phyloP scores from a whole-genome alignment of 129 eudicot genomes.

The Artemisia argyi region DNA sequence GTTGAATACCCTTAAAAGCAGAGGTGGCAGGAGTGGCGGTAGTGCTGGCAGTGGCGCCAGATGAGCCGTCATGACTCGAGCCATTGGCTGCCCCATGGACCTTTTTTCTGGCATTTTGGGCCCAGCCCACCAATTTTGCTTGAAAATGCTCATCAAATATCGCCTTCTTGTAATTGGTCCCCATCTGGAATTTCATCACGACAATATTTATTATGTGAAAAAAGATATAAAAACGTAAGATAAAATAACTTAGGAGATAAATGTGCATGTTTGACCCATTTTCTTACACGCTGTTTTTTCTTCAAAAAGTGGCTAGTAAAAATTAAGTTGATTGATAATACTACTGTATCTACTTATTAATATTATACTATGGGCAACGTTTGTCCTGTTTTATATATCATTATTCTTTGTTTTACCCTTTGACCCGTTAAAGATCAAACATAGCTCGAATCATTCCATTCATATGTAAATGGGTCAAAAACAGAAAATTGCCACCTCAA shows the following conservation, averaged over 20 bases:
- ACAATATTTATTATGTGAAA: background rate
- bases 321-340: too few species aligned
- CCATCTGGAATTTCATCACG: slow-evolving; percentile 47
- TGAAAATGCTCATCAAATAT: slow-evolving; percentile 63
- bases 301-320: too few species aligned
- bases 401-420: background rate
- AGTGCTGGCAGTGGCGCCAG: background rate
- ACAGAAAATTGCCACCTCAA: background rate
- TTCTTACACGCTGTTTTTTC: background rate
- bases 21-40: slow-evolving; percentile 23
- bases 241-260: background rate
- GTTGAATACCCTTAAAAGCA: slow-evolving; percentile 34
- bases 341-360: too few species aligned
- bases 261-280: background rate
- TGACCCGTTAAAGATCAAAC: background rate
- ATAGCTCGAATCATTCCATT: background rate
- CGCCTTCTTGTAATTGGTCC: slow-evolving; percentile 51
- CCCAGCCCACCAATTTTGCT: slow-evolving; percentile 58
- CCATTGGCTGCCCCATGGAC: slow-evolving; percentile 28
- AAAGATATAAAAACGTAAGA: background rate
- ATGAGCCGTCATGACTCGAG: slow-evolving; percentile 30
- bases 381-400: too few species aligned
- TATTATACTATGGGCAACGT: too few species aligned
- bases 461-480: background rate
- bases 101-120: slow-evolving; percentile 47